These are phyloP conservation scores for Aureobasidium namibiae DNA, from an alignment of 2,329 filamentous ascomycete species.

Conservation along the genomic window DNA sequence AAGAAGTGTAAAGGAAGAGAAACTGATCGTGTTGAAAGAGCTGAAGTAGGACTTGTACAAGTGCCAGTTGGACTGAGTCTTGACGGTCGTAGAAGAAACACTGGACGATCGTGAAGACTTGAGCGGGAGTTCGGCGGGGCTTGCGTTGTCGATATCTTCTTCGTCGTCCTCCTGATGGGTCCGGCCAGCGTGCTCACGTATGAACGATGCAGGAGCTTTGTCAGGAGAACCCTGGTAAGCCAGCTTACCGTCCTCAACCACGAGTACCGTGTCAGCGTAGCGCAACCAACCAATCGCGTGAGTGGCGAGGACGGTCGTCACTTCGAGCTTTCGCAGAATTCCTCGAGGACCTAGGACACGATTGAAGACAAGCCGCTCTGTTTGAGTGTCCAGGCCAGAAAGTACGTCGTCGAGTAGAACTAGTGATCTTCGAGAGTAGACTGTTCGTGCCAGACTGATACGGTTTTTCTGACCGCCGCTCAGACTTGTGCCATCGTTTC, in stretches of 20 bases:
- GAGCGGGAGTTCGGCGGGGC: neutral
- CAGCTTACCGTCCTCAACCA: slow-evolving; percentile 14
- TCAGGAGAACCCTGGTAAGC: slow-evolving; percentile 3
- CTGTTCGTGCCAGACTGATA: slow-evolving; percentile 67
- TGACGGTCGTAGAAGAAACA: neutral
- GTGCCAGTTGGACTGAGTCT: neutral
- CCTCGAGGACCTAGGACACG: slow-evolving; percentile 35
- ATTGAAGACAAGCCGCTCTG: slow-evolving; percentile 35
- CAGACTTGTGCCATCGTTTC: slow-evolving; percentile 75
- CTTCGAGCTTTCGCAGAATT: slow-evolving; percentile 30
- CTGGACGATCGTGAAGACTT: neutral
- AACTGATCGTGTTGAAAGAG: slow-evolving; percentile 4
- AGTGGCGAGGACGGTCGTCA: slow-evolving; percentile 38
- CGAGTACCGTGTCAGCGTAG: slow-evolving; percentile 35
- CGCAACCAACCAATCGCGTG: slow-evolving; percentile 30
- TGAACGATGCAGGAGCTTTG: slow-evolving; percentile 1
- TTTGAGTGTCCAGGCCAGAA: slow-evolving; percentile 57
- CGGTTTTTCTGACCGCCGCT: slow-evolving; percentile 80
- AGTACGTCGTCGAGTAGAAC: slow-evolving; percentile 79
- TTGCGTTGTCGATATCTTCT: neutral
- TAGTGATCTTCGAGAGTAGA: slow-evolving; percentile 71
- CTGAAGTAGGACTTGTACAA: slow-evolving; percentile 13
- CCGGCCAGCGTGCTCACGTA: neutral
- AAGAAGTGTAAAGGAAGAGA: neutral
- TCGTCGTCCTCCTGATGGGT: neutral